A percentile compares a stretch with the other conserved stretches of the same genome.
Conservation (phyloP, 2,329 filamentous ascomycete genomes). For the Aspergillus jensenii region DNA sequence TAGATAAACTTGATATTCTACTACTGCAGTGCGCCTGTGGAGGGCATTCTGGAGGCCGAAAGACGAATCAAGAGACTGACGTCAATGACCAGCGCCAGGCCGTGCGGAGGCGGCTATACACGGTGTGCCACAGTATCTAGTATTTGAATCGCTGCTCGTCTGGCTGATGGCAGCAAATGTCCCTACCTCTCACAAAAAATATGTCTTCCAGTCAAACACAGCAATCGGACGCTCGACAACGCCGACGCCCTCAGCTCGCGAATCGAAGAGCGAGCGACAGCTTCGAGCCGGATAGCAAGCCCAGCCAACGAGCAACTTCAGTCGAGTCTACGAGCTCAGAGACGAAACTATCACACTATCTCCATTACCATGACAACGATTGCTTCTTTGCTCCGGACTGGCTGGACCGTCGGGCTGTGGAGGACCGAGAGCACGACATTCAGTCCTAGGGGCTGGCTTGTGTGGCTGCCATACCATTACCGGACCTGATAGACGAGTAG, state of each 20-base stretch:
- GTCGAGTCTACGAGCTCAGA: constrained; percentile 15
- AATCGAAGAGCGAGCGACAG: background rate
- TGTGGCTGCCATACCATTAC: background rate
- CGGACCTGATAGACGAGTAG: background rate
- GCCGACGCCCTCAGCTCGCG: background rate
- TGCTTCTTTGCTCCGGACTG: constrained; percentile 34
- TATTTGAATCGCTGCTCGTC: background rate
- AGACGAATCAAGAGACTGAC: constrained; percentile 3
- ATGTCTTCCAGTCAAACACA: constrained; percentile 10
- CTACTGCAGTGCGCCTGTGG: no score
- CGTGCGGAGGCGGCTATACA: background rate
- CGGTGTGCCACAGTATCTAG: constrained; percentile 4
- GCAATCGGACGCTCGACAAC: background rate
- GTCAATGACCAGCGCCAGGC: background rate
- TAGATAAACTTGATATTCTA: no score
- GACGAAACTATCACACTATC: constrained; percentile 30
- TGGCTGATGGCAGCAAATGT: background rate
- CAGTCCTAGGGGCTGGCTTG: background rate
- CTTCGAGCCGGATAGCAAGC: background rate
- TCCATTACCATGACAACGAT: constrained; percentile 37
- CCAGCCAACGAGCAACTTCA: constrained; percentile 4
- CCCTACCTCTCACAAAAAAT: background rate
- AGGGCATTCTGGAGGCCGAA: background rate
- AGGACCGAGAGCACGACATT: background rate
- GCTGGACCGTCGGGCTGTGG: constrained; percentile 17